Base-by-base conservation (phyloP, 495 filamentous ascomycete species). In the Glonium stellatum region DNA sequence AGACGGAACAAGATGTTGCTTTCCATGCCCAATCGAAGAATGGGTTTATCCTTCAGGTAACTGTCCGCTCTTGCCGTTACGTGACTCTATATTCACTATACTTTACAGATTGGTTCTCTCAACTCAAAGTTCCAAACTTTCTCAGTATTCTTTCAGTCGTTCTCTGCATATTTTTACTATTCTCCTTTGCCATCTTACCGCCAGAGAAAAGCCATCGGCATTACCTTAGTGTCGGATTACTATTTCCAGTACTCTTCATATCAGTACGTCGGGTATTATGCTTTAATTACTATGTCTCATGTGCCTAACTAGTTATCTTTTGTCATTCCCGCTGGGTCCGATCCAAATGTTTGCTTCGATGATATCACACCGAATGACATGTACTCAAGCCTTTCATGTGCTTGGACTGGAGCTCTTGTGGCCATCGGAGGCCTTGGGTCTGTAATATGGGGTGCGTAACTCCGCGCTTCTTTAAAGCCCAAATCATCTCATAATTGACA, bases 311-410 rank as follows among this genome's bases (percentile, higher is more conserved):
- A 65, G 68, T 50, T 73, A 11, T 67, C 69, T 3, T 72, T 72
- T 54, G 67, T 71, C 55, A 70, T 75, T 21, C 69, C 73, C 10
- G 59, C 71, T 18, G 54, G 54, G 6, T 59, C 60, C 37, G 41
- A 69, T 35, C 70, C 70, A 15, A 53, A 61, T 5, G 18, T 67
- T 5, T 75, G 71, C 60, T 67, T 63, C 52, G 62, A 75, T 51
- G 66, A 57, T 9, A 74, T 75, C 55, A 75, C 73, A 27, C 73
- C 73, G 10, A 60, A 70, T 36, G 70, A 73, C 41, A 72, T 72
- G 70, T 53, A 65, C 44, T 57, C 63, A 19, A 58, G 54, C 42
- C 19, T 66, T 31, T 64, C 64, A 9, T 75, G 72, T 50, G 73
- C 73, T 25, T 73, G 70, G 67, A 70, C 64, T 4, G 71, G 73